Evolutionary conservation across 1,284 basidiomycete species (phyloP).

Genomic region (Hortiboletus rubellus): DNA sequence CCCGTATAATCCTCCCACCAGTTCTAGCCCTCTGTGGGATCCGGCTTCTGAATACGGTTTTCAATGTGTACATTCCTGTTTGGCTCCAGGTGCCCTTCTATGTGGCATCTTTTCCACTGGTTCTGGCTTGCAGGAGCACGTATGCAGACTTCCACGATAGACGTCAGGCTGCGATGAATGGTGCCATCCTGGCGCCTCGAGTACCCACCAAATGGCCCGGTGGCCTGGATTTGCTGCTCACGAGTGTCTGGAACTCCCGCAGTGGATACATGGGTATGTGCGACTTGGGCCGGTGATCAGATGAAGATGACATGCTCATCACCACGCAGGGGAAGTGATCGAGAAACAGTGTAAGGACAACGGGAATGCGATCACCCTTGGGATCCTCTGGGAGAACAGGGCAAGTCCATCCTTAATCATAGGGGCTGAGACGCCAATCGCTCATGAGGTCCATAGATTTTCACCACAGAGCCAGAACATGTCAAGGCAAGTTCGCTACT

Average conservation of each 20-base stretch:
- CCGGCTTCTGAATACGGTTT: no score
- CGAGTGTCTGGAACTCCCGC: slow-evolving; percentile 25
- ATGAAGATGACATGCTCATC: neutral
- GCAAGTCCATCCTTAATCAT: slow-evolving; percentile 17
- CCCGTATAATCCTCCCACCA: no score
- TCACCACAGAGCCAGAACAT: slow-evolving; percentile 41
- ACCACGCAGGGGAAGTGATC: slow-evolving; percentile 32
- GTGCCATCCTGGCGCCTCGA: slow-evolving; percentile 35
- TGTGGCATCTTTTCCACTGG: slow-evolving; percentile 30
- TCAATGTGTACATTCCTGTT: no score
- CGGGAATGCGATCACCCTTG: slow-evolving; percentile 35
- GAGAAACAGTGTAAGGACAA: slow-evolving; percentile 14
- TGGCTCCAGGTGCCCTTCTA: slow-evolving; percentile 23
- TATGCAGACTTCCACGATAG: slow-evolving; percentile 27
- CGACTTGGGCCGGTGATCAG: neutral
- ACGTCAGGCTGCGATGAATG: slow-evolving; percentile 33
- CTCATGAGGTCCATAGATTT: slow-evolving; percentile 16
- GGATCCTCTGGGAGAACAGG: slow-evolving; percentile 35
- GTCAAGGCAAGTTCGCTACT: slow-evolving; percentile 34
- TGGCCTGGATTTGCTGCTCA: slow-evolving; percentile 32
- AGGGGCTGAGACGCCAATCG: neutral
- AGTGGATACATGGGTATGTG: slow-evolving; percentile 38
- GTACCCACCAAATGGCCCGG: slow-evolving; percentile 36
- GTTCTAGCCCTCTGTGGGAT: no score
- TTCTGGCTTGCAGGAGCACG: slow-evolving; percentile 19